Evolutionary conservation across 352 stramenopile genomes (phyloP).

Genomic region (Phytophthora crassamura): DNA sequence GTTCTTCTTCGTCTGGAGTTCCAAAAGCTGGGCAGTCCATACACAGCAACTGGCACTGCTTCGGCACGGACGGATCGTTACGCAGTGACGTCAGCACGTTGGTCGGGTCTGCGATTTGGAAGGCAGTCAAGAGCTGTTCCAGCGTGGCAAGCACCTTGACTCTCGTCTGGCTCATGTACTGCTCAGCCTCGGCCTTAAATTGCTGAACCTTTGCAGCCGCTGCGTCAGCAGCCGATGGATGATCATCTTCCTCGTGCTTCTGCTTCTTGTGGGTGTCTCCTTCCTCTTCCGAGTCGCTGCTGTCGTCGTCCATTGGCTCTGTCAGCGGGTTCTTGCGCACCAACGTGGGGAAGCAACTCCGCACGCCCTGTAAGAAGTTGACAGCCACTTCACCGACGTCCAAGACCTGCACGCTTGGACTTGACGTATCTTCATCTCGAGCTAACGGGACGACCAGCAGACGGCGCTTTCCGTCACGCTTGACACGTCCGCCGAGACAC

Average conservation of each 20-base stretch:
- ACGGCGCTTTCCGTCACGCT: slow-evolving; percentile 43
- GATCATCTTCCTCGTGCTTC: slow-evolving; percentile 27
- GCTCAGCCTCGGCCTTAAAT: slow-evolving; percentile 19
- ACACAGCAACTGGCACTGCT: slow-evolving; percentile 57
- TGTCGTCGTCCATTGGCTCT: slow-evolving; percentile 32
- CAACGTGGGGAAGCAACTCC: slow-evolving; percentile 71
- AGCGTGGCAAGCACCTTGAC: slow-evolving; percentile 55
- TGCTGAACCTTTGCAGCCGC: slow-evolving; percentile 15
- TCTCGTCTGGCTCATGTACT: slow-evolving; percentile 45
- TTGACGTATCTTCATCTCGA: slow-evolving; percentile 10
- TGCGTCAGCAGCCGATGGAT: slow-evolving; percentile 1
- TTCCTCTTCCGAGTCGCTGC: slow-evolving; percentile 47
- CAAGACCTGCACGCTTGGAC: slow-evolving; percentile 50
- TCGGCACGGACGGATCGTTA: slow-evolving; percentile 33
- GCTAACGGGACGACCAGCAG: slow-evolving; percentile 59
- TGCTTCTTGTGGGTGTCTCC: slow-evolving; percentile 42
- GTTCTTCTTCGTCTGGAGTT: not conserved
- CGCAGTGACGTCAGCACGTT: slow-evolving; percentile 38
- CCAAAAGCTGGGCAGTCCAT: slow-evolving; percentile 53
- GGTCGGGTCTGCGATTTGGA: slow-evolving; percentile 39
- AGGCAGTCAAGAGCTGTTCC: slow-evolving; percentile 49
- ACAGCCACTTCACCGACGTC: slow-evolving; percentile 67
- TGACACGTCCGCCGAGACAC: slow-evolving; percentile 63
- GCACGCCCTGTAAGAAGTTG: slow-evolving; percentile 57
- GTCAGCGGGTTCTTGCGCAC: slow-evolving; percentile 60